Conservation (phyloP, 163 green algal species). For the Scenedesmus sp. region DNA sequence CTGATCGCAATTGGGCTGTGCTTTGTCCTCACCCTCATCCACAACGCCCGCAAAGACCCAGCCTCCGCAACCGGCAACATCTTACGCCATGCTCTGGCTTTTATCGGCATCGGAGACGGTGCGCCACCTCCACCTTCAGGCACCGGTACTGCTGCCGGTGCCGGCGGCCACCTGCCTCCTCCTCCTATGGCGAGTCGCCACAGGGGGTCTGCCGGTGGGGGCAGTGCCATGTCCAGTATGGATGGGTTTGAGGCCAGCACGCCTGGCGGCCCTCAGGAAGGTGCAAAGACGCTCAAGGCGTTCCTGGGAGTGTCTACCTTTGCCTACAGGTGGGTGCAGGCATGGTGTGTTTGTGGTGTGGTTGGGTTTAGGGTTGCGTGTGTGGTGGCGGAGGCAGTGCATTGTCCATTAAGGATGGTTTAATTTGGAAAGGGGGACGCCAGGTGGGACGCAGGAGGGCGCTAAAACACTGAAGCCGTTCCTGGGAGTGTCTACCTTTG, state of each 20-base stretch:
- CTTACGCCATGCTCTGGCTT: neutral
- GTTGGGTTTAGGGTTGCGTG: too few species aligned
- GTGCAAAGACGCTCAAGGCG: neutral
- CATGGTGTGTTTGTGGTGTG: too few species aligned
- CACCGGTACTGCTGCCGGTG: neutral
- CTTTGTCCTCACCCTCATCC: slow-evolving; percentile 18
- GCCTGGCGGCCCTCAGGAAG: too few species aligned
- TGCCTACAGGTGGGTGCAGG: neutral
- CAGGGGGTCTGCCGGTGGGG: neutral
- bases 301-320: slow-evolving; percentile 5
- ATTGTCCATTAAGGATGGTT: neutral
- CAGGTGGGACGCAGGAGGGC: neutral
- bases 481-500: slow-evolving; percentile 6
- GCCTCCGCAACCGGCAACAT: neutral
- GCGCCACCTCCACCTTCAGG: neutral
- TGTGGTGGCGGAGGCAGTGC: too few species aligned
- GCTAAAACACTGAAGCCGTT: slow-evolving; percentile 10
- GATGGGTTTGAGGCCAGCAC: neutral
- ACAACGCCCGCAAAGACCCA: slow-evolving; percentile 45
- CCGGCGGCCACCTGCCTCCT: neutral
- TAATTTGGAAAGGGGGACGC: neutral
- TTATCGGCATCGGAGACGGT: neutral
- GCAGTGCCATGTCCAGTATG: neutral
- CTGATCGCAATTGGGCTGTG: slow-evolving; percentile 12
- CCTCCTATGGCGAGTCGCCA: neutral